A percentile compares a stretch with the other conserved stretches of the same genome.
Conservation (phyloP, 1,284 basidiomycete genomes). For the Caloboletus firmus region DNA sequence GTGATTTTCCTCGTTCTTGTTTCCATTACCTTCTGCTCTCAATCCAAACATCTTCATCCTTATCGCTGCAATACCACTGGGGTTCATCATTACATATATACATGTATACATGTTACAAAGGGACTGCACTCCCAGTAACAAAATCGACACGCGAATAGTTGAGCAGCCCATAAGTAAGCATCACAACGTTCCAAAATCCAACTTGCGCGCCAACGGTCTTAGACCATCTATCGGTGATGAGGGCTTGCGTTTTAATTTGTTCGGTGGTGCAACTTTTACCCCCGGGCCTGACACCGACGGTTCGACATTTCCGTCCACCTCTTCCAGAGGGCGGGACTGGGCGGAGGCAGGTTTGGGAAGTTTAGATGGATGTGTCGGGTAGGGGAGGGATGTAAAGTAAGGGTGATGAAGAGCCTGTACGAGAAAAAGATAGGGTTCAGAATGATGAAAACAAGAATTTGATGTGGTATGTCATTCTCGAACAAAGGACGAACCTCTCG, state of each 20-base stretch:
- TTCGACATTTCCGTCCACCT: constrained; percentile 70
- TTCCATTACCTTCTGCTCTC: neutral
- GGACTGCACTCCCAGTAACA: neutral
- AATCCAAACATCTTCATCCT: neutral
- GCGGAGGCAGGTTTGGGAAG: constrained; percentile 69
- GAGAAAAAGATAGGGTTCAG: constrained; percentile 2
- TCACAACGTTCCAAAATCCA: constrained; percentile 44
- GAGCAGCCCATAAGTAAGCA: neutral
- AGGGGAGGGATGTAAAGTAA: constrained; percentile 77
- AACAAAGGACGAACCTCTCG: constrained; percentile 52
- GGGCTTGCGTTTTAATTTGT: constrained; percentile 51
- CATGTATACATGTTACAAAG: constrained; percentile 1
- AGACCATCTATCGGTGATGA: constrained; percentile 40
- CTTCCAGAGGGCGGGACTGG: constrained; percentile 60
- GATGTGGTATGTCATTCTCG: neutral
- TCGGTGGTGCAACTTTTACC: constrained; percentile 41
- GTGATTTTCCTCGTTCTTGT: constrained; percentile 18
- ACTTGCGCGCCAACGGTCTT: constrained; percentile 46
- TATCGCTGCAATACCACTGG: neutral
- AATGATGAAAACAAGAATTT: neutral
- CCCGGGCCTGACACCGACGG: constrained; percentile 37
- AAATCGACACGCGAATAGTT: neutral
- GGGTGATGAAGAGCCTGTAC: constrained; percentile 69
- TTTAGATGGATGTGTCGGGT: constrained; percentile 79
- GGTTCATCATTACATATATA: constrained; percentile 7